Conservation (phyloP, 192 early-diverging fungal species). For the Entomortierella parvispora region DNA sequence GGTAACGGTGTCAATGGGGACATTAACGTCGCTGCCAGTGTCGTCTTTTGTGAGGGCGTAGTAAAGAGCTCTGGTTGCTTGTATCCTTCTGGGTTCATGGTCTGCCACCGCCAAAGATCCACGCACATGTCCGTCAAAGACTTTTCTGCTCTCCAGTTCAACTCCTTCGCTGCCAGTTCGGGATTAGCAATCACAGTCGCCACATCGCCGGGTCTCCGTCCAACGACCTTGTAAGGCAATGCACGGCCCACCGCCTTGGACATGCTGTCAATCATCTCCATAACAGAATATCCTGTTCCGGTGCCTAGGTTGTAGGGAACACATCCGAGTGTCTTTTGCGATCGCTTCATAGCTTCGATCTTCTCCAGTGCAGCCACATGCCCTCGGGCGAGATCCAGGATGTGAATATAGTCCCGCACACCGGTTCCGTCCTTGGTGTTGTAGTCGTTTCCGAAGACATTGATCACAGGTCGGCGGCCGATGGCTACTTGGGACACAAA, state of each 20-base stretch:
- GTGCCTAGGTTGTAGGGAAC: slow-evolving; percentile 91
- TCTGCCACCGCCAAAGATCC: slow-evolving; percentile 65
- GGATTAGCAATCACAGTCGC: slow-evolving; percentile 86
- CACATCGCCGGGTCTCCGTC: slow-evolving; percentile 83
- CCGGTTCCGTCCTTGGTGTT: slow-evolving; percentile 93
- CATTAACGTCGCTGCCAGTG: no score
- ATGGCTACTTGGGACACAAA: slow-evolving; percentile 90
- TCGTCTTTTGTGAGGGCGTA: no score
- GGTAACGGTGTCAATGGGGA: no score
- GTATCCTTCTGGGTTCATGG: slow-evolving; percentile 60
- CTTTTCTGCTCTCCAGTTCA: slow-evolving; percentile 51
- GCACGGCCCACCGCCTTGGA: slow-evolving; percentile 80
- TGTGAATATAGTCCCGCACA: slow-evolving; percentile 97
- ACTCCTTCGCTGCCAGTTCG: slow-evolving; percentile 29
- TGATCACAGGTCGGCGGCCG: slow-evolving; percentile 84
- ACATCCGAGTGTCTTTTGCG: slow-evolving; percentile 60
- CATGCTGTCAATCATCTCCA: slow-evolving; percentile 90
- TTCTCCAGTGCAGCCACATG: slow-evolving; percentile 90
- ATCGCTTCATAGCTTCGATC: slow-evolving; percentile 50
- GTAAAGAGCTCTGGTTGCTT: no score
- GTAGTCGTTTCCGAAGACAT: slow-evolving; percentile 95
- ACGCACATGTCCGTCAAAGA: slow-evolving; percentile 55
- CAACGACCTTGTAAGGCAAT: slow-evolving; percentile 73
- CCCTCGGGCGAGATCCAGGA: slow-evolving; percentile 89
- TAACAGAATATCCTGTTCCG: slow-evolving; percentile 89